phyloP scores from a whole-genome alignment of 768 basidiomycete species.

The Pulveroboletus sp. region DNA sequence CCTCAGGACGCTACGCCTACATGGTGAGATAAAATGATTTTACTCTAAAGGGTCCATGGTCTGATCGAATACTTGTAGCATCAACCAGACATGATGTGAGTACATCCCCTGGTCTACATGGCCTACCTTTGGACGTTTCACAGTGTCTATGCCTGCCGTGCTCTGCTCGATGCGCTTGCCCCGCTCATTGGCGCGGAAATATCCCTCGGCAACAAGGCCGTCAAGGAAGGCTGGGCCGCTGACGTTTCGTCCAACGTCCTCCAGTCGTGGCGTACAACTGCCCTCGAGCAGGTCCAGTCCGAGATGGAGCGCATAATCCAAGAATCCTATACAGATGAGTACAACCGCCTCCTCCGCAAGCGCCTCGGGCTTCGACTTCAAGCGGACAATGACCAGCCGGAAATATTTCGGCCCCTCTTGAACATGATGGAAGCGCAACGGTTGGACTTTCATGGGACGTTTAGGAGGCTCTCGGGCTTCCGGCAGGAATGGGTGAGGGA shows the following conservation, averaged over 20 bases:
- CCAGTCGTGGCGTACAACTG: constrained; percentile 56
- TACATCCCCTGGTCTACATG: background rate
- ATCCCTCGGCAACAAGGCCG: constrained; percentile 44
- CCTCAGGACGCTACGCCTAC: constrained; percentile 74
- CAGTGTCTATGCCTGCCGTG: constrained; percentile 74
- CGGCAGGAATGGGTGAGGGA: constrained; percentile 32
- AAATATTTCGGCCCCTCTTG: constrained; percentile 65
- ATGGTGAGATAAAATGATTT: constrained; percentile 31
- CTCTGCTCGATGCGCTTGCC: constrained; percentile 70
- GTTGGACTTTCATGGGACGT: constrained; percentile 87
- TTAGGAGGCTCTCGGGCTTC: constrained; percentile 70
- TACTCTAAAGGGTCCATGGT: background rate
- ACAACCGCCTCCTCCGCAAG: constrained; percentile 67
- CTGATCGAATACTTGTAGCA: constrained; percentile 34
- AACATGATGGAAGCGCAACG: constrained; percentile 63
- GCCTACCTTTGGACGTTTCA: constrained; percentile 2
- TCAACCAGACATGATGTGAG: constrained; percentile 80
- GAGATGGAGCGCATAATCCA: constrained; percentile 62
- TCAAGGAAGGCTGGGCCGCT: constrained; percentile 59
- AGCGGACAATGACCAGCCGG: constrained; percentile 53
- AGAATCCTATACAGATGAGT: constrained; percentile 57
- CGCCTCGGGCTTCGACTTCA: constrained; percentile 71
- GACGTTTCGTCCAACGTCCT: constrained; percentile 47
- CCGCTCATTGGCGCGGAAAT: constrained; percentile 85
- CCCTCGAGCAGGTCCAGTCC: constrained; percentile 45